Conservation (phyloP, 257 asterid genomes). For the Coffea canephora region DNA sequence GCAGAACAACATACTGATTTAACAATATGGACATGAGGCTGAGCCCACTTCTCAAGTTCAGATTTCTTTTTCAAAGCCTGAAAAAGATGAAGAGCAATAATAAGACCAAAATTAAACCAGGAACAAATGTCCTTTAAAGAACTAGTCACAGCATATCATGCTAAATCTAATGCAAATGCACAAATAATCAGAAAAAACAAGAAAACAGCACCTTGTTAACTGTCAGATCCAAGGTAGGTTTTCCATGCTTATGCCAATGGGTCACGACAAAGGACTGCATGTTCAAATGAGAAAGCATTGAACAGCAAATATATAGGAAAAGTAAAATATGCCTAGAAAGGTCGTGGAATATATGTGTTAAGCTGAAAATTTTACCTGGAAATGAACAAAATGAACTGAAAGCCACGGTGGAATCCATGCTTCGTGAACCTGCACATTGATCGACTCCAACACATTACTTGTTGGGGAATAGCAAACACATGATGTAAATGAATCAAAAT, state of each 20-base stretch:
- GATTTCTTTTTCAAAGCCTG: conserved; percentile 40
- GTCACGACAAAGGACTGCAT: conserved; percentile 36
- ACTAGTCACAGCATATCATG: not conserved
- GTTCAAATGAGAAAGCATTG: conserved; percentile 19
- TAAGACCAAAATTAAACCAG: not conserved
- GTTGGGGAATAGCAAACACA: not conserved
- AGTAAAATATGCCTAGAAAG: too few species aligned
- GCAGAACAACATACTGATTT: conserved; percentile 30
- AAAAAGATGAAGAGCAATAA: conserved; percentile 9
- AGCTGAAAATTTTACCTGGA: conserved; percentile 28
- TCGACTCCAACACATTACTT: not conserved
- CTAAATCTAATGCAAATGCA: not conserved
- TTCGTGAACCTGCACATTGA: conserved; percentile 27
- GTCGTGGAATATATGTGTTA: not conserved
- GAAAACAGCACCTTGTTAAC: conserved; percentile 34
- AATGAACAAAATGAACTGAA: conserved; percentile 35
- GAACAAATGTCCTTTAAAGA: not conserved
- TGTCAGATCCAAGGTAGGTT: conserved; percentile 32
- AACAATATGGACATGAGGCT: conserved; percentile 31
- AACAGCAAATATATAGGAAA: too few species aligned
- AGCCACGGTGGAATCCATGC: conserved; percentile 54
- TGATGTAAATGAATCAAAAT: not conserved
- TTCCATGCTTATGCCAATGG: conserved; percentile 41
- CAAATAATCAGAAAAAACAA: not conserved
- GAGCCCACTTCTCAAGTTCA: conserved; percentile 32